Conservation (phyloP, 805 yeast species). For the Starmerella etchellsii region DNA sequence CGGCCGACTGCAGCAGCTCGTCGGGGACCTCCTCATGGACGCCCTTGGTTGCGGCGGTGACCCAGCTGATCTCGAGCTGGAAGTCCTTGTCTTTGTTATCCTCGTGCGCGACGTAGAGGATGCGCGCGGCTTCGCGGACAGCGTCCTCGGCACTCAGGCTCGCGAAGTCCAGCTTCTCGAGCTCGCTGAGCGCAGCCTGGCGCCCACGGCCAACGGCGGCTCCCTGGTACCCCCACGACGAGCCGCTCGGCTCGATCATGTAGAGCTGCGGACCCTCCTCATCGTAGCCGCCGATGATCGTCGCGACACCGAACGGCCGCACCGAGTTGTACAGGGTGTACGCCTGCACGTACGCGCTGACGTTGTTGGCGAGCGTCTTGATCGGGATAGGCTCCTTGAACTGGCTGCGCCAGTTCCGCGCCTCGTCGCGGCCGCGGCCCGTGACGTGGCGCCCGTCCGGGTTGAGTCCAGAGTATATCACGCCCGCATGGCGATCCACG, state of each 20-base stretch:
- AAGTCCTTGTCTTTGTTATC: slow-evolving; percentile 96
- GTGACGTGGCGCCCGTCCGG: slow-evolving; percentile 97
- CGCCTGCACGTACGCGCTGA: slow-evolving; percentile 87
- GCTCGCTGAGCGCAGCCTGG: slow-evolving; percentile 93
- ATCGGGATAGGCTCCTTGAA: slow-evolving; percentile 69
- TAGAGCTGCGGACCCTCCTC: slow-evolving; percentile 80
- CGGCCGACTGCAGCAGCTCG: slow-evolving; percentile 70
- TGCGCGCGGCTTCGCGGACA: slow-evolving; percentile 84
- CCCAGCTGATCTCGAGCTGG: slow-evolving; percentile 91
- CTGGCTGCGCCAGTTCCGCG: slow-evolving; percentile 58
- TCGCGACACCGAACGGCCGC: slow-evolving; percentile 90
- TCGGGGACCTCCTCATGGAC: slow-evolving; percentile 69
- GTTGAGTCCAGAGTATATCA: slow-evolving; percentile 83
- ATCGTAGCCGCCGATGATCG: slow-evolving; percentile 90
- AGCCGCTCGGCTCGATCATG: slow-evolving; percentile 96
- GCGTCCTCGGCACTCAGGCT: slow-evolving; percentile 66
- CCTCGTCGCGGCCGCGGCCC: slow-evolving; percentile 84
- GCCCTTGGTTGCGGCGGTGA: slow-evolving; percentile 60
- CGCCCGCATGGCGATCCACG: slow-evolving; percentile 86
- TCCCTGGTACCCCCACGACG: slow-evolving; percentile 94
- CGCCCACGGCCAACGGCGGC: slow-evolving; percentile 98
- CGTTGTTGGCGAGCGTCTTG: slow-evolving; percentile 69
- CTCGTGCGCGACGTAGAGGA: slow-evolving; percentile 88
- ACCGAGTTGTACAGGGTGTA: slow-evolving; percentile 93
- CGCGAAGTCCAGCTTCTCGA: slow-evolving; percentile 73